A percentile compares a stretch with the other conserved stretches of the same genome.
These are phyloP conservation scores for Ramalina intermedia DNA, from an alignment of 495 filamentous ascomycete species.

Conservation along the genomic window DNA sequence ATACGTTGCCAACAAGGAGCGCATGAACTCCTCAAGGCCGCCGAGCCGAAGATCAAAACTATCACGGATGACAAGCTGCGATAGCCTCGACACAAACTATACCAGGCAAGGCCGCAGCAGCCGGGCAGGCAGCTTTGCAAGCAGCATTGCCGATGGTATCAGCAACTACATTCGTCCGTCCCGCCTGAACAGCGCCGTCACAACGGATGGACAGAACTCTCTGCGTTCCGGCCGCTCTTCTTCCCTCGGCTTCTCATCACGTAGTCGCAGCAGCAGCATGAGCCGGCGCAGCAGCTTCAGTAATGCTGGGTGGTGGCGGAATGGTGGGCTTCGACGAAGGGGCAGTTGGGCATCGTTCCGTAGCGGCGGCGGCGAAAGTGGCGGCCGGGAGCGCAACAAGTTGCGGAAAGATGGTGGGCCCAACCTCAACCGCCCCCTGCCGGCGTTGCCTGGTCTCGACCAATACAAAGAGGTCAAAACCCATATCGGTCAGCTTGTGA, in stretches of 20 bases:
- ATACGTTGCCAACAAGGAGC: constrained; percentile 8
- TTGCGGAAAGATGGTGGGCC: constrained; percentile 8
- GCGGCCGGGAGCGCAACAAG: constrained; percentile 1
- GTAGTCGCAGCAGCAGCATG: constrained; percentile 14
- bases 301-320: constrained; percentile 13
- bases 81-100: neutral
- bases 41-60: constrained; percentile 5
- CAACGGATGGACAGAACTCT: constrained; percentile 4
- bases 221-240: constrained; percentile 8
- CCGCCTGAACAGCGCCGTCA: constrained; percentile 3
- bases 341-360: constrained; percentile 18
- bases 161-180: constrained; percentile 13
- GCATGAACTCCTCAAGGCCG: neutral
- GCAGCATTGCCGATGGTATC: constrained; percentile 11
- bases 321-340: constrained; percentile 9
- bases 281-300: constrained; percentile 7
- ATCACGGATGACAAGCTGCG: neutral
- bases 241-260: constrained; percentile 2
- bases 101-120: constrained; percentile 3
- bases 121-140: constrained; percentile 9
- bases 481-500: constrained; percentile 16
- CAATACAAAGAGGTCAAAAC: constrained; percentile 16
- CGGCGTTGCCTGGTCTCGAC: constrained; percentile 16
- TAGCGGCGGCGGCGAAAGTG: constrained; percentile 11
- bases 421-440: constrained; percentile 16